phyloP scores from a whole-genome alignment of 2,329 filamentous ascomycete species.

The Penicillium sp. region DNA sequence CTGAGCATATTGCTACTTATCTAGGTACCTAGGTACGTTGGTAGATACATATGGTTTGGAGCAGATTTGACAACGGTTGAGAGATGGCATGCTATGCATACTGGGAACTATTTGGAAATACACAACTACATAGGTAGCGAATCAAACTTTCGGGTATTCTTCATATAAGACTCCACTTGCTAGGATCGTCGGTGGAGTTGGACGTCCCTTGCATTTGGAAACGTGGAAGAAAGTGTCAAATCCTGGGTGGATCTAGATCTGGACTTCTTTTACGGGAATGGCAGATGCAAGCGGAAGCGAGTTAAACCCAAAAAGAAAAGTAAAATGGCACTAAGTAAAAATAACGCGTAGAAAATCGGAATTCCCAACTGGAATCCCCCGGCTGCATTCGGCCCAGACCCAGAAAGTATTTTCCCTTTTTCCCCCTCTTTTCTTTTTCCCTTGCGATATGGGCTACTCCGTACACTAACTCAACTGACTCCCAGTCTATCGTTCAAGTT shows the following conservation, averaged over 20 bases:
- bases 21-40: no score
- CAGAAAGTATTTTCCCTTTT: not conserved
- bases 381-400: not conserved
- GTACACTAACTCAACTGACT: not conserved
- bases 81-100: not conserved
- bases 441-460: not conserved
- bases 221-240: not conserved
- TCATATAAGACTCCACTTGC: not conserved
- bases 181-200: not conserved
- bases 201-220: not conserved
- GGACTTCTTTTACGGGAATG: not conserved
- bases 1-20: no score
- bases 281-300: not conserved
- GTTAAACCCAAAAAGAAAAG: not conserved
- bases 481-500: not conserved
- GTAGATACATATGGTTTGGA: no score
- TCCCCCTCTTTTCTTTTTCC: not conserved
- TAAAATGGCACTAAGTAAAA: not conserved
- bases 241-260: not conserved
- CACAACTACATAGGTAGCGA: no score
- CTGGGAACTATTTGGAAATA: not conserved
- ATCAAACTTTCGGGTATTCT: no score
- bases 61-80: not conserved
- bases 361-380: not conserved
- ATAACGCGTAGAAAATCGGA: not conserved